Evolutionary conservation across 495 filamentous ascomycete genomes (phyloP), one percentile per base, ranked within the genome.

Genomic region (Penicillium macrosclerotiorum): DNA sequence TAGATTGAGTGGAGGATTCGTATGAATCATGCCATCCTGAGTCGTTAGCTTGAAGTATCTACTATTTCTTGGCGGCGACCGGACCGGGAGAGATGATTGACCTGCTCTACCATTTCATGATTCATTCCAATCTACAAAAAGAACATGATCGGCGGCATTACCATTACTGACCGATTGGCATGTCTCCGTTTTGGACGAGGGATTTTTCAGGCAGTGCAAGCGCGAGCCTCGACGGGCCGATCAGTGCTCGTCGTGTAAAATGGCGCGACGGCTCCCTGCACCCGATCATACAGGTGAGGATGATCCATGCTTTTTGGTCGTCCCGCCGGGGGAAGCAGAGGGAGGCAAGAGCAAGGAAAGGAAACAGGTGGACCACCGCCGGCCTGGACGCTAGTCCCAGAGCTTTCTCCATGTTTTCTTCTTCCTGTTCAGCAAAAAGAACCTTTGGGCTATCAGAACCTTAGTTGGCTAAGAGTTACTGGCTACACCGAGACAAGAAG

Each of bases 401-500:
- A 38, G 36, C 36, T 38, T 38, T 38, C 36, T 38, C 36, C 36
- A 38, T 19, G 36, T 38, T 38, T 16, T 14, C 6, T 38, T 38
- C 36, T 38, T 22, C 36, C 23, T 19, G 36, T 38, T 38, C 11
- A 8, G 3, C 5, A 16, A 19, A 24, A 24, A 16, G 36, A 38
- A 25, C 36, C 36, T 38, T 38, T 25, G 3, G 36, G 20, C 4
- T 16, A 41, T 41, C 37, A 41, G 25, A 41, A 41, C 36, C 17
- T 38, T 23, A 22, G 18, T 22, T 25, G 18, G n/a, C n/a, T n/a
- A n/a, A n/a, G n/a, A n/a, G n/a, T n/a, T 38, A 3, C 9, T 32
- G 11, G 26, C 20, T 45, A 24, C 29, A 23, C 48, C 48, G 8
- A 40, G 41, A 51, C 26, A 35, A 51, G 48, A 45, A 51, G 42